Evolutionary conservation across 768 basidiomycete genomes (phyloP), one percentile per base, ranked within the genome.

Genomic region (Coprinopsis marcescibilis): DNA sequence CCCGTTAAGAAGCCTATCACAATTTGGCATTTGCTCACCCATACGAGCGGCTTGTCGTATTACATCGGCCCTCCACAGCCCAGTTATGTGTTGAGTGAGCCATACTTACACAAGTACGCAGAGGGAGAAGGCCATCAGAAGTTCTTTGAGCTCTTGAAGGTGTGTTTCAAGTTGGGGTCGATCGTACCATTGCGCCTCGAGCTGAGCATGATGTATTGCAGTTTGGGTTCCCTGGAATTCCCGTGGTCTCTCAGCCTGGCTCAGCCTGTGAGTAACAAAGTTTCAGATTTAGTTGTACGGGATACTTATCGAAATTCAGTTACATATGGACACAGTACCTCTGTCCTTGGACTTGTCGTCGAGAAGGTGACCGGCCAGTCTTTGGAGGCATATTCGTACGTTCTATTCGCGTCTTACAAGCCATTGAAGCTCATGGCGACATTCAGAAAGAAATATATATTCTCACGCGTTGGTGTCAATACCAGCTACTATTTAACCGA

Each of bases 331-430:
- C 60, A 41, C 48, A 62, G 59, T 30, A 54, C 57, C 27, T 64
- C 65, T 49, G 54, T 55, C 10, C 51, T 63, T 11, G 64, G 64
- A 13, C 63, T 65, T 23, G 49, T 65, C 17, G 51, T 67, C 15
- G 62, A 65, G 46, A 59, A 59, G 40, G 37, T 60, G 2, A 50
- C 57, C 24, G 63, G 63, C 10, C 42, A 58, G 37, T 56, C 58
- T 1, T 43, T 67, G 34, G 60, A 60, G 14, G 47, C 52, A 25
- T 65, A 63, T 41, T 57, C 61, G 65, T 64, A 43, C 5, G 63
- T 53, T 13, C 29, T 20, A 29, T 4, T 1, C 13, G 11, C 8
- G 36, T 24, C 14, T 6, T 25, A 25, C 20, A 27, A 15, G 7
- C 33, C 25, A 29, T 1, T 23, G 34, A 13, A 3, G 14, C 12